These are phyloP conservation scores for Chlamydomonas eustigma DNA, from an alignment of 139 green algal species.

Conservation along the genomic window DNA sequence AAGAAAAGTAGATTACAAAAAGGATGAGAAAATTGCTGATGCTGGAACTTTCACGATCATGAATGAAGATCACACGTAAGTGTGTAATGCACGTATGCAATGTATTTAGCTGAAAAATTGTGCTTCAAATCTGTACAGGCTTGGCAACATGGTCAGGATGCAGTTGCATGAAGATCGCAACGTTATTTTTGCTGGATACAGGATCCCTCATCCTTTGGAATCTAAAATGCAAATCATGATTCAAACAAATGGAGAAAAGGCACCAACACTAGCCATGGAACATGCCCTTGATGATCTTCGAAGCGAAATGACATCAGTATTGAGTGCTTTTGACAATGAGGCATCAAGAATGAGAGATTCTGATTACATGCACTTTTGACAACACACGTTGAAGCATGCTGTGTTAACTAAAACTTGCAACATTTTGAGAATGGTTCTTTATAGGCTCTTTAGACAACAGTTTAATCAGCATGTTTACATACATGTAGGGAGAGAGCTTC, in stretches of 20 bases:
- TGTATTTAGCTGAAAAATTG: no score
- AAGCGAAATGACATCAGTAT: conserved; percentile 38
- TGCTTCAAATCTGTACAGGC: no score
- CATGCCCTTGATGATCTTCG: conserved; percentile 51
- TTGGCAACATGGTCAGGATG: conserved; percentile 88
- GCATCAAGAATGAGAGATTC: neutral
- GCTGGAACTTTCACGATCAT: conserved; percentile 82
- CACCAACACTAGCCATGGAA: conserved; percentile 39
- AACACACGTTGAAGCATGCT: no score
- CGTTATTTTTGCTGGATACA: conserved; percentile 92
- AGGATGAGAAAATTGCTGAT: conserved; percentile 84
- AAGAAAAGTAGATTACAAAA: conserved; percentile 72
- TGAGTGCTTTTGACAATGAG: conserved; percentile 30
- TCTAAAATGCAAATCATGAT: conserved; percentile 82
- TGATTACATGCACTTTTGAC: neutral
- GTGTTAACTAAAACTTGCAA: no score
- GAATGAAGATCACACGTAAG: conserved; percentile 87
- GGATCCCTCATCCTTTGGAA: conserved; percentile 89
- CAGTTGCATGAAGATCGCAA: conserved; percentile 57
- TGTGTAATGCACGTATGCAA: no score
- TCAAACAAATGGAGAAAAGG: conserved; percentile 59
- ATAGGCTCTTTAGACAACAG: no score
- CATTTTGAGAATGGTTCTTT: no score
- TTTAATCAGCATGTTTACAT: no score
- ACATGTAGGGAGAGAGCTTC: no score